A percentile compares a stretch with the other conserved stretches of the same genome.
phyloP scores from a whole-genome alignment of 2,329 filamentous ascomycete genomes.

The Alternaria alternata region DNA sequence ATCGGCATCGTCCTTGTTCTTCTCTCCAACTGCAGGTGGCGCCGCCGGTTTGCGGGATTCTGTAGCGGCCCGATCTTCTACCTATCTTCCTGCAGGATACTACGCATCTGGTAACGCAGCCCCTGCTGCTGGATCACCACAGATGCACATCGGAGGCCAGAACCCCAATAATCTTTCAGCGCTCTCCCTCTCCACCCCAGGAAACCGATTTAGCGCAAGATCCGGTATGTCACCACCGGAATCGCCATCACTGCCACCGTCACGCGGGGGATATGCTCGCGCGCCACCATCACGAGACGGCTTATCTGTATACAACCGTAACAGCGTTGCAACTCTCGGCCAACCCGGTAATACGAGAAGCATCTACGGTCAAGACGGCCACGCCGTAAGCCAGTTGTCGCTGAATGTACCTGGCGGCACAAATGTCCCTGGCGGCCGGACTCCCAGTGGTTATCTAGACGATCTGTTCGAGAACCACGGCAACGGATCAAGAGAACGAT shows the following conservation, averaged over 20 bases:
- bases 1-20: constrained; percentile 74
- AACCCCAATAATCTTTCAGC: constrained; percentile 39
- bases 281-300: constrained; percentile 46
- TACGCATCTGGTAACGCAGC: constrained; percentile 75
- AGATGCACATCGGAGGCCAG: constrained; percentile 55
- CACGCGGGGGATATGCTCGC: constrained; percentile 44
- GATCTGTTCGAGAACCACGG: constrained; percentile 83
- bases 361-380: constrained; percentile 39
- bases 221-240: constrained; percentile 46
- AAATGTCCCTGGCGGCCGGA: constrained; percentile 67
- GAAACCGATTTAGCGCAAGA: constrained; percentile 46
- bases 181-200: constrained; percentile 39
- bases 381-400: constrained; percentile 71
- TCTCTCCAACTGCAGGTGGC: constrained; percentile 83
- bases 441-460: constrained; percentile 89
- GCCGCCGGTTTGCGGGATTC: constrained; percentile 57
- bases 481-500: constrained; percentile 43
- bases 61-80: constrained; percentile 70
- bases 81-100: constrained; percentile 90
- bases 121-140: constrained; percentile 51
- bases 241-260: constrained; percentile 48
- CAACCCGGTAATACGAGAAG: constrained; percentile 45
- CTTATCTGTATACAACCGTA: constrained; percentile 45
- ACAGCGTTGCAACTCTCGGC: constrained; percentile 47
- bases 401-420: constrained; percentile 64